Base-by-base conservation (phyloP, 139 green algal genomes). In the Diplosphaera chodatii region DNA sequence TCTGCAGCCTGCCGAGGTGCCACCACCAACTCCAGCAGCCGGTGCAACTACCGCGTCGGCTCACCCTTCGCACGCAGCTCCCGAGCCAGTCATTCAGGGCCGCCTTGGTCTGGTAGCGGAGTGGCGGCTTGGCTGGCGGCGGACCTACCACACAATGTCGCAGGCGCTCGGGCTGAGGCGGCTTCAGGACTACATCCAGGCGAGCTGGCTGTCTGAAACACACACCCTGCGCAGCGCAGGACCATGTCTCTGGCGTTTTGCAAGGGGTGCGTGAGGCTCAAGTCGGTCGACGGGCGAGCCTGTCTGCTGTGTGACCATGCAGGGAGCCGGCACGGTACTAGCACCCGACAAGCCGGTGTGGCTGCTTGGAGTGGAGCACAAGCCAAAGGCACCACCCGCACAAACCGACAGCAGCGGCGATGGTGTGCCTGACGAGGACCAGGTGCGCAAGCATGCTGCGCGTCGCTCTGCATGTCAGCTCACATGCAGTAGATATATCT, bases 171-270 rank as follows among this genome's bases (percentile, higher is more conserved):
- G 88, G 1, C 69, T 94, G 5, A 73, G 70, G 22, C 78, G 79
- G 31, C 75, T 93, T 23, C 69, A 82, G 28, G 85, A 88, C 13
- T 70, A 84, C 18, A 67, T 92, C 18, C 74, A 83, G 37, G 83
- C 86, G 28, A 30, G 72, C 3, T 40, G 40, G 3, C 29, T 10
- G 3, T 25, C 3, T 25, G 16, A 59, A 23, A n/a, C n/a, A 3
- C 13, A n/a, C n/a, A n/a, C n/a, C n/a, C n/a, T n/a, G n/a, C n/a
- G n/a, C n/a, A n/a, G n/a, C n/a, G n/a, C n/a, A n/a, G n/a, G n/a
- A n/a, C n/a, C n/a, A n/a, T n/a, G n/a, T n/a, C n/a, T n/a, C n/a
- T n/a, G n/a, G n/a, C n/a, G n/a, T n/a, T n/a, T n/a, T n/a, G n/a
- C n/a, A n/a, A n/a, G n/a, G n/a, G n/a, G n/a, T n/a, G n/a, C n/a